Conservation (phyloP, 2,329 filamentous ascomycete species). For the Apiospora marii region DNA sequence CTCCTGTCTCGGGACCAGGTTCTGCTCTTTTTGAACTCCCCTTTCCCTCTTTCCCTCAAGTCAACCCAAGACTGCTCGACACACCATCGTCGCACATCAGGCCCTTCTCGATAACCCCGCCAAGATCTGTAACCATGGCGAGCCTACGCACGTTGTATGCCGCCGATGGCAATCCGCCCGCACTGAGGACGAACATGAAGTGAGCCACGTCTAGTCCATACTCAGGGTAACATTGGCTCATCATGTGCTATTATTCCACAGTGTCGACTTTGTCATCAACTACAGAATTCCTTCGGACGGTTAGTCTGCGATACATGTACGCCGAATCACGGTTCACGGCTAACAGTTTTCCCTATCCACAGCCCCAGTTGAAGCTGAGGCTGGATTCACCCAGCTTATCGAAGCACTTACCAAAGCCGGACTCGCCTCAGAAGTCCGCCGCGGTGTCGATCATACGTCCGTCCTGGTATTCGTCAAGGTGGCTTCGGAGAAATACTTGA, state of each 20-base stretch:
- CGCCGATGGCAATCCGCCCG: conserved; percentile 39
- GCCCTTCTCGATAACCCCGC: background rate
- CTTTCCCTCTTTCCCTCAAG: background rate
- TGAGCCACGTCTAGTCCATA: conserved; percentile 17
- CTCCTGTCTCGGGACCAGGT: background rate
- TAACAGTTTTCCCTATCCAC: background rate
- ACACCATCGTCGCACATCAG: background rate
- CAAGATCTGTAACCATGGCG: conserved; percentile 35
- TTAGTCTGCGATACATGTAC: conserved; percentile 44
- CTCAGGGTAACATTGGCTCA: background rate
- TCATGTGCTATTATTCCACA: conserved; percentile 38
- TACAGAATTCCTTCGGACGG: conserved; percentile 76
- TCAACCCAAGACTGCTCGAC: background rate
- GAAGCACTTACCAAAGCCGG: conserved; percentile 78
- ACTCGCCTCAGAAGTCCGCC: conserved; percentile 87
- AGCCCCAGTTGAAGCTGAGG: conserved; percentile 75
- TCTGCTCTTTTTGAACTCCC: background rate
- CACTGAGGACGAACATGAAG: conserved; percentile 40
- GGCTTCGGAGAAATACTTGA: conserved; percentile 76
- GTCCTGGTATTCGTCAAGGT: conserved; percentile 86
- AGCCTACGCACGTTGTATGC: conserved; percentile 36
- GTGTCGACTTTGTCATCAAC: conserved; percentile 88
- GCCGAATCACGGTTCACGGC: background rate
- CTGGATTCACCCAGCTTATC: conserved; percentile 80
- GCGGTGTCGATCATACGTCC: conserved; percentile 72